A percentile compares a stretch with the other conserved stretches of the same genome.
Evolutionary conservation across 2,329 filamentous ascomycete genomes (phyloP).

Genomic region (Penicillium sp.): DNA sequence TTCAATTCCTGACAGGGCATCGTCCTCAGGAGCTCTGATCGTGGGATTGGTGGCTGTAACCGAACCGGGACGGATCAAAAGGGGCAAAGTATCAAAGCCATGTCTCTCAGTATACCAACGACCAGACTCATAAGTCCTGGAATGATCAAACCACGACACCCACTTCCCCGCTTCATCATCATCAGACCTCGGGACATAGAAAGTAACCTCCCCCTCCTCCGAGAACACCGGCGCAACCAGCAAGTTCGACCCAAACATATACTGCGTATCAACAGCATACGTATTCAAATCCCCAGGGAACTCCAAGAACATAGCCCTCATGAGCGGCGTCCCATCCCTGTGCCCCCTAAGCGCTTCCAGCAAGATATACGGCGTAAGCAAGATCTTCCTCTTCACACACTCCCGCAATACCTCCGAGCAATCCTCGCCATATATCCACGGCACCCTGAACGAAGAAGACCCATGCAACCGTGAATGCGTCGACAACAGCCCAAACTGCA

Average conservation of each 20-base stretch:
- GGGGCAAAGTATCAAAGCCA: slow-evolving; percentile 55
- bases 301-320: slow-evolving; percentile 65
- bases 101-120: slow-evolving; percentile 61
- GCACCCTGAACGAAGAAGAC: slow-evolving; percentile 67
- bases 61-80: slow-evolving; percentile 53
- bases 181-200: slow-evolving; percentile 55
- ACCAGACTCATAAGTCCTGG: slow-evolving; percentile 37
- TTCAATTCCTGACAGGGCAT: slow-evolving; percentile 30
- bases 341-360: slow-evolving; percentile 51
- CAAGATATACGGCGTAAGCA: slow-evolving; percentile 57
- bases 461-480: slow-evolving; percentile 68
- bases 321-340: slow-evolving; percentile 56
- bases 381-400: slow-evolving; percentile 53
- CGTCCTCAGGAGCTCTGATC: slow-evolving; percentile 27
- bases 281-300: slow-evolving; percentile 67
- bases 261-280: slow-evolving; percentile 66
- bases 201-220: slow-evolving; percentile 60
- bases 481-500: slow-evolving; percentile 69
- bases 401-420: slow-evolving; percentile 56
- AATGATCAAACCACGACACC: slow-evolving; percentile 49
- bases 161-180: slow-evolving; percentile 50
- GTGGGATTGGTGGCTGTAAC: slow-evolving; percentile 30
- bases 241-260: slow-evolving; percentile 65
- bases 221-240: slow-evolving; percentile 63
- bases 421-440: slow-evolving; percentile 67